Conservation (phyloP, 2,329 filamentous ascomycete species). For the Simplicillium sp. region DNA sequence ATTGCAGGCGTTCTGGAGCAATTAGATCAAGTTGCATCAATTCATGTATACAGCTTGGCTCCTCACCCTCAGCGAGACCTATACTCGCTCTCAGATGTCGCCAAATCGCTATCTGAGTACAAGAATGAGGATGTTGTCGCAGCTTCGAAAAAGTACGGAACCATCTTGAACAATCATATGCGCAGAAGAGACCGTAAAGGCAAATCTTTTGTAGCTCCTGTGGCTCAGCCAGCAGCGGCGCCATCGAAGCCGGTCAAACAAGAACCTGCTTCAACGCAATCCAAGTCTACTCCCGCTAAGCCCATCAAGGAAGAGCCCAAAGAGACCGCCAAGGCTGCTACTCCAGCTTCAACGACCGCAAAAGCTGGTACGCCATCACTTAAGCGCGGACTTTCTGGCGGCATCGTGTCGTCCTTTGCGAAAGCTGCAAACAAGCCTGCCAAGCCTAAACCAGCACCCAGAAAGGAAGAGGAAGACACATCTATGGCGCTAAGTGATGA, state of each 20-base stretch:
- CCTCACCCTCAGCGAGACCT: slow-evolving; percentile 60
- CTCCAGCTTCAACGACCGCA: slow-evolving; percentile 14
- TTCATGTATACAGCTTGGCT: slow-evolving; percentile 83
- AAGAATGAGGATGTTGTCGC: slow-evolving; percentile 49
- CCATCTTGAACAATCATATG: slow-evolving; percentile 66
- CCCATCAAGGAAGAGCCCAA: neutral
- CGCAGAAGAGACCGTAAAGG: slow-evolving; percentile 36
- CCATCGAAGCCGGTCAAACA: slow-evolving; percentile 14
- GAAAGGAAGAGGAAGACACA: slow-evolving; percentile 17
- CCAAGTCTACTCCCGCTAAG: slow-evolving; percentile 1
- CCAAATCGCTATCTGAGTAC: slow-evolving; percentile 50
- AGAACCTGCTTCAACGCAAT: slow-evolving; percentile 16
- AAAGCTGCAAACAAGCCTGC: slow-evolving; percentile 37
- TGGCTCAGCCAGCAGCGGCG: slow-evolving; percentile 14
- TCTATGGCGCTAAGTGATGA: slow-evolving; percentile 26
- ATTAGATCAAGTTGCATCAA: slow-evolving; percentile 65
- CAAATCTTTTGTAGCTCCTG: slow-evolving; percentile 6
- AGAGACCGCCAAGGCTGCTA: slow-evolving; percentile 12
- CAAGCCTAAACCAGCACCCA: slow-evolving; percentile 36
- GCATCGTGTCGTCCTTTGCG: slow-evolving; percentile 73
- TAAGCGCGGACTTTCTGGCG: slow-evolving; percentile 51
- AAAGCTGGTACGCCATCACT: slow-evolving; percentile 20
- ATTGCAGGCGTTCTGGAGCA: slow-evolving; percentile 37
- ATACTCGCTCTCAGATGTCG: slow-evolving; percentile 60
- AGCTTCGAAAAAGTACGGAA: slow-evolving; percentile 56